Percentiles rank a stretch among this genome's conserved stretches.
Evolutionary conservation across 192 early-diverging fungal genomes (phyloP).

Genomic region (Coemansia sp.): DNA sequence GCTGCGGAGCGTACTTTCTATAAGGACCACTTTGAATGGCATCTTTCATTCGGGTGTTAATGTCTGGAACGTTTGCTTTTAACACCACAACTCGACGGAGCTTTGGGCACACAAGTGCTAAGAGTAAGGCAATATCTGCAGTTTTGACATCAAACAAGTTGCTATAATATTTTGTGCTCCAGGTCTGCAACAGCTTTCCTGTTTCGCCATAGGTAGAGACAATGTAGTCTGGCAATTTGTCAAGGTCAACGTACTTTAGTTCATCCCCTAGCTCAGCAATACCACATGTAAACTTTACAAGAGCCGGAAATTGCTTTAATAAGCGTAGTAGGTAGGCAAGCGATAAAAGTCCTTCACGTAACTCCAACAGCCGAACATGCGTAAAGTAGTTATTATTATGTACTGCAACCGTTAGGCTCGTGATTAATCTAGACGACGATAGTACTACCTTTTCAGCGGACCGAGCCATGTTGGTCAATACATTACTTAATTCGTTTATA

Average conservation of each 20-base stretch:
- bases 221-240: conserved; percentile 1
- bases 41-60: background rate
- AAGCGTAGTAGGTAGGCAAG: background rate
- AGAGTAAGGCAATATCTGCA: background rate
- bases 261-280: background rate
- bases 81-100: background rate
- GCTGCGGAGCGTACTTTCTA: background rate
- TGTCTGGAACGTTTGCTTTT: background rate
- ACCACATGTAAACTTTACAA: background rate
- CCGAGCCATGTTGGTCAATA: background rate
- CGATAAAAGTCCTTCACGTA: background rate
- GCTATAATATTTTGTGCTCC: background rate
- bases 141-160: background rate
- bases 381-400: background rate
- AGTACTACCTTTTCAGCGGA: background rate
- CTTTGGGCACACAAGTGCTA: conserved; percentile 6
- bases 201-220: background rate
- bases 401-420: background rate
- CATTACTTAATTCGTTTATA: background rate
- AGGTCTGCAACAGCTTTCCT: background rate
- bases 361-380: background rate
- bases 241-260: background rate
- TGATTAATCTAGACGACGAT: background rate
- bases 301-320: background rate
- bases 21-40: background rate